phyloP scores from a whole-genome alignment of 805 yeast species.

The Candida boidinii region DNA sequence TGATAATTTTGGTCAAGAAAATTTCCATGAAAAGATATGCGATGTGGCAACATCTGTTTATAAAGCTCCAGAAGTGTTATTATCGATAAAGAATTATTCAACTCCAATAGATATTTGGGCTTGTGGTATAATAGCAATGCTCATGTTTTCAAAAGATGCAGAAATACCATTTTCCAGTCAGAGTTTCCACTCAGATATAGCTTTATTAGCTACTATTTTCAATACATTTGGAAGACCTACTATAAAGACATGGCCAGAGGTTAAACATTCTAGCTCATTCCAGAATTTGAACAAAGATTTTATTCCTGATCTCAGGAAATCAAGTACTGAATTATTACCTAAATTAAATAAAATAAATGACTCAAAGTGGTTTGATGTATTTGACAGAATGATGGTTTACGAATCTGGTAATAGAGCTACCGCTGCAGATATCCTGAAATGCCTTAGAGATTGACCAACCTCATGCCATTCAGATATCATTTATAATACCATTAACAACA shows the following conservation, averaged over 20 bases:
- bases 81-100: slow-evolving; percentile 49
- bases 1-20: slow-evolving; percentile 66
- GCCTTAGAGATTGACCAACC: too few species aligned
- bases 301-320: slow-evolving; percentile 12
- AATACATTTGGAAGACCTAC: slow-evolving; percentile 57
- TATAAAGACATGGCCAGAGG: slow-evolving; percentile 33
- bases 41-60: slow-evolving; percentile 61
- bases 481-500: too few species aligned
- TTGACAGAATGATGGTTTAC: slow-evolving; percentile 35
- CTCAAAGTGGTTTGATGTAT: slow-evolving; percentile 17
- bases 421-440: slow-evolving; percentile 14
- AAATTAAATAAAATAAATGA: slow-evolving; percentile 14
- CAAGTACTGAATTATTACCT: slow-evolving; percentile 26
- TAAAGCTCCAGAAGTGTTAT: slow-evolving; percentile 67
- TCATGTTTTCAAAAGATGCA: slow-evolving; percentile 34
- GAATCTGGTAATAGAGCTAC: slow-evolving; percentile 25
- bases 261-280: slow-evolving; percentile 28
- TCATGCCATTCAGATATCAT: too few species aligned
- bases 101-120: slow-evolving; percentile 65
- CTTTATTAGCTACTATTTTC: slow-evolving; percentile 47
- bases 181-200: slow-evolving; percentile 45
- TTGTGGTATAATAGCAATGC: slow-evolving; percentile 52
- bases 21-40: slow-evolving; percentile 30
- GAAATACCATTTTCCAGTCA: slow-evolving; percentile 29
- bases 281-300: slow-evolving; percentile 22